Evolutionary conservation across 495 filamentous ascomycete genomes (phyloP).

Genomic region (Hypoxylon cercidicola): DNA sequence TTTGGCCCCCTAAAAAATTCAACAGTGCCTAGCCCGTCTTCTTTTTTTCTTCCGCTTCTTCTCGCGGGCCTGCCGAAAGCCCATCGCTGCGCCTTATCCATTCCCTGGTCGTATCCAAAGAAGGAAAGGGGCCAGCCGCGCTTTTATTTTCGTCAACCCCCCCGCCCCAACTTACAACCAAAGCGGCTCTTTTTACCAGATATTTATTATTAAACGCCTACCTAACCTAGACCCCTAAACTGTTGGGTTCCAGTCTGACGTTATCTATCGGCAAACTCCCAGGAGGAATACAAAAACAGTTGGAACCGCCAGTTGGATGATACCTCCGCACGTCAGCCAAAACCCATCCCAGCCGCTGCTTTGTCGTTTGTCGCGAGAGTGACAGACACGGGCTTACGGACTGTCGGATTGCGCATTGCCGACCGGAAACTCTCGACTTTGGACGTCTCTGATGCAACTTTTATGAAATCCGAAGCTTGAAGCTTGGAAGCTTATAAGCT

Average conservation of each 20-base stretch:
- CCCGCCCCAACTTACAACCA: conserved; percentile 30
- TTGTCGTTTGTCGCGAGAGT: conserved; percentile 41
- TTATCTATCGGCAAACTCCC: conserved; percentile 19
- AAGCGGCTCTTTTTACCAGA: conserved; percentile 37
- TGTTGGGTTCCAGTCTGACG: conserved; percentile 21
- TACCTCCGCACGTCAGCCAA: conserved; percentile 24
- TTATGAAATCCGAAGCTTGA: conserved; percentile 33
- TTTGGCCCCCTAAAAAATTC: conserved; percentile 41
- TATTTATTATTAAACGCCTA: conserved; percentile 24
- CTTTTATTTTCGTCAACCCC: conserved; percentile 35
- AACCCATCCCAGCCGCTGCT: conserved; percentile 27
- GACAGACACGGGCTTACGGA: conserved; percentile 36
- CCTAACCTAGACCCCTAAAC: conserved; percentile 6
- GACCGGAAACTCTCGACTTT: conserved; percentile 13
- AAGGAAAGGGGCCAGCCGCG: conserved; percentile 41
- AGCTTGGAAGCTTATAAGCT: conserved; percentile 35
- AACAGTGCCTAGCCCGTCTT: conserved; percentile 30
- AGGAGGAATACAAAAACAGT: conserved; percentile 24
- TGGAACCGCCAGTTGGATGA: conserved; percentile 31
- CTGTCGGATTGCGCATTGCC: conserved; percentile 23
- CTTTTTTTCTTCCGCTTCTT: conserved; percentile 24
- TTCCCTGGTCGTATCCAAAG: conserved; percentile 34
- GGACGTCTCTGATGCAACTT: conserved; percentile 35
- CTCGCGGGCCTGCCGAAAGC: conserved; percentile 35
- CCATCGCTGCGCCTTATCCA: conserved; percentile 38